phyloP scores from a whole-genome alignment of 495 filamentous ascomycete species.

The Xylaria bambusicola region DNA sequence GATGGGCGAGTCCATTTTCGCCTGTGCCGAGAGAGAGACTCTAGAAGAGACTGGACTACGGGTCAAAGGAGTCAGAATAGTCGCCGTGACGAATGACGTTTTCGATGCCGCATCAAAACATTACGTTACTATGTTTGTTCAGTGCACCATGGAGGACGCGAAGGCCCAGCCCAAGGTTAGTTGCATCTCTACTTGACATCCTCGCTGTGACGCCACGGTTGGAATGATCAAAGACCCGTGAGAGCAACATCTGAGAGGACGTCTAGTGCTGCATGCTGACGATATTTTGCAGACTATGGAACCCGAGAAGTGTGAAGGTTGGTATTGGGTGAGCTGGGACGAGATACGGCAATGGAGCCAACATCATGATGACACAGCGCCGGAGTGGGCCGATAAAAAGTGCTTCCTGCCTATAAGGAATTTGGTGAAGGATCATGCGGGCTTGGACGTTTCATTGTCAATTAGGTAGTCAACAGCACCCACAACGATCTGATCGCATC shows the following conservation, averaged over 20 bases:
- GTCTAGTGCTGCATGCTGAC: slow-evolving; percentile 15
- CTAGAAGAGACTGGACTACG: slow-evolving; percentile 67
- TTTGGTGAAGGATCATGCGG: slow-evolving; percentile 51
- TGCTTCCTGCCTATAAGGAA: slow-evolving; percentile 61
- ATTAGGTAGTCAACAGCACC: background rate
- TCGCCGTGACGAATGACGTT: slow-evolving; percentile 63
- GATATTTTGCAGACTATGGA: slow-evolving; percentile 51
- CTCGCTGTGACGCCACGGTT: background rate
- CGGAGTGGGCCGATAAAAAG: slow-evolving; percentile 32
- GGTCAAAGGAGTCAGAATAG: slow-evolving; percentile 46
- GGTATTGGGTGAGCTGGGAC: slow-evolving; percentile 63
- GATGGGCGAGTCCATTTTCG: slow-evolving; percentile 58
- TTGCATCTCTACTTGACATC: too few relatives aligned
- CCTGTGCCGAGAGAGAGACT: slow-evolving; percentile 63
- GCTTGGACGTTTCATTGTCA: slow-evolving; percentile 1
- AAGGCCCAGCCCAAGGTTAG: slow-evolving; percentile 52
- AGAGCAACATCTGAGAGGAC: background rate
- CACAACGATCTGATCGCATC: too few relatives aligned
- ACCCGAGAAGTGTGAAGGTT: slow-evolving; percentile 65
- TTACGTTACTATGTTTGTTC: slow-evolving; percentile 67
- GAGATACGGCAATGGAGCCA: slow-evolving; percentile 34
- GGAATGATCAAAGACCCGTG: background rate
- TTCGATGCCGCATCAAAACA: slow-evolving; percentile 57
- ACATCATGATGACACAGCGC: slow-evolving; percentile 30
- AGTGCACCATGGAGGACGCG: slow-evolving; percentile 43